Evolutionary conservation across 2,329 filamentous ascomycete species (phyloP).

Genomic region (Ophiocordyceps camponoti-leonardi): DNA sequence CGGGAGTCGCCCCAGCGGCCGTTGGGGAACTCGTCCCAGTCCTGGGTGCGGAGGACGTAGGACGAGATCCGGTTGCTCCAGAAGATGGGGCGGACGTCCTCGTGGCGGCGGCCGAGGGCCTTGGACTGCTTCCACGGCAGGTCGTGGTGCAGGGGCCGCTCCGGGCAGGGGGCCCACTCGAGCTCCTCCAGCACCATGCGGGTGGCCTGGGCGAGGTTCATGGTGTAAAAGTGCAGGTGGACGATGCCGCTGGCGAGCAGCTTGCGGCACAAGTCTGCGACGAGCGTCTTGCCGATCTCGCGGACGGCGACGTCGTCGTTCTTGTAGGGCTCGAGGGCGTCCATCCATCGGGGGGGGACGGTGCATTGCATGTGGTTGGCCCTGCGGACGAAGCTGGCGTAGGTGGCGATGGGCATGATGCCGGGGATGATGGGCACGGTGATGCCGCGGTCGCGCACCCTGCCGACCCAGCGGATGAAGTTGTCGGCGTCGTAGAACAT

Average conservation of each 20-base stretch:
- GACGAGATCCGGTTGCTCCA: conserved; percentile 96
- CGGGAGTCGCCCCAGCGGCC: conserved; percentile 95
- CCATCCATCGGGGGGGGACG: conserved; percentile 66
- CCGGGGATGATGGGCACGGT: conserved; percentile 68
- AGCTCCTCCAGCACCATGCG: conserved; percentile 89
- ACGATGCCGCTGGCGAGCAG: conserved; percentile 68
- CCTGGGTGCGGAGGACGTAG: conserved; percentile 86
- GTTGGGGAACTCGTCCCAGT: conserved; percentile 99
- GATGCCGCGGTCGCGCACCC: conserved; percentile 73
- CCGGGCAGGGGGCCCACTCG: conserved; percentile 58
- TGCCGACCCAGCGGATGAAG: conserved; percentile 79
- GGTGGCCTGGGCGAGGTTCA: conserved; percentile 93
- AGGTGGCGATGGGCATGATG: conserved; percentile 82
- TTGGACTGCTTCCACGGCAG: conserved; percentile 94
- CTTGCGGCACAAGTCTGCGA: conserved; percentile 79
- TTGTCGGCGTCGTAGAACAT: conserved; percentile 99
- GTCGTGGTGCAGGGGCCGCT: conserved; percentile 70
- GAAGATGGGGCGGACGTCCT: conserved; percentile 96
- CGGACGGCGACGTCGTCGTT: conserved; percentile 89
- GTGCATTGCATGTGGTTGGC: conserved; percentile 82
- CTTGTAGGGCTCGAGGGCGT: conserved; percentile 78
- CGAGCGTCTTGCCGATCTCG: conserved; percentile 71
- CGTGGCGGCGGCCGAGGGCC: conserved; percentile 69
- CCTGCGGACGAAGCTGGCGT: conserved; percentile 78
- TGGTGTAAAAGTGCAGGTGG: conserved; percentile 96